These are phyloP conservation scores for Trichoderma aggressivum DNA, from an alignment of 2,329 filamentous ascomycete species.

Conservation along the genomic window DNA sequence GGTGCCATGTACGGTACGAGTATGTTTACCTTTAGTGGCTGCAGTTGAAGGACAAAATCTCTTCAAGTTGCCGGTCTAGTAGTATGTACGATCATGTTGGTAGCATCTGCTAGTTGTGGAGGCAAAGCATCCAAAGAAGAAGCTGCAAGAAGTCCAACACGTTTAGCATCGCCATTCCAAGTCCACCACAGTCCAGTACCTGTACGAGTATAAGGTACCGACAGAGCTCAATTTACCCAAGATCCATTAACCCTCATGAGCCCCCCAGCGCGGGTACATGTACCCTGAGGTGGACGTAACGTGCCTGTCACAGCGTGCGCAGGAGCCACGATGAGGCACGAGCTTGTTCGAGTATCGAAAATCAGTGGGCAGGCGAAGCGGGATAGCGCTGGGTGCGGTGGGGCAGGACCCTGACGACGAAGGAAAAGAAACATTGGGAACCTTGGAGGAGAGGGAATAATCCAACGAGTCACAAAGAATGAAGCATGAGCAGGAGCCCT, in stretches of 20 bases:
- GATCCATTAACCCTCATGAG: constrained; percentile 1
- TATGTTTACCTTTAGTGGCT: background rate
- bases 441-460: background rate
- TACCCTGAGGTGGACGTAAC: background rate
- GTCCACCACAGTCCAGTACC: too few relatives aligned
- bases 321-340: constrained; percentile 9
- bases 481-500: background rate
- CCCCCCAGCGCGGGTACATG: background rate
- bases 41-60: background rate
- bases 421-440: background rate
- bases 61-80: background rate
- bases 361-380: constrained; percentile 7
- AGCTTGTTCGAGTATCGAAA: constrained; percentile 18
- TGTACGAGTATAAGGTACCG: background rate
- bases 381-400: background rate
- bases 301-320: constrained; percentile 12
- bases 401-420: background rate
- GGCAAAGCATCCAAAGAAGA: background rate
- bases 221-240: background rate
- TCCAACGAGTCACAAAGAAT: background rate
- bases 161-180: background rate
- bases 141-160: background rate
- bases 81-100: background rate
- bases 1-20: too few relatives aligned
- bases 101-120: background rate